A percentile compares a stretch with the other conserved stretches of the same genome.
phyloP scores from a whole-genome alignment of 2,329 filamentous ascomycete species.

The Sporothrix brunneoviolacea region DNA sequence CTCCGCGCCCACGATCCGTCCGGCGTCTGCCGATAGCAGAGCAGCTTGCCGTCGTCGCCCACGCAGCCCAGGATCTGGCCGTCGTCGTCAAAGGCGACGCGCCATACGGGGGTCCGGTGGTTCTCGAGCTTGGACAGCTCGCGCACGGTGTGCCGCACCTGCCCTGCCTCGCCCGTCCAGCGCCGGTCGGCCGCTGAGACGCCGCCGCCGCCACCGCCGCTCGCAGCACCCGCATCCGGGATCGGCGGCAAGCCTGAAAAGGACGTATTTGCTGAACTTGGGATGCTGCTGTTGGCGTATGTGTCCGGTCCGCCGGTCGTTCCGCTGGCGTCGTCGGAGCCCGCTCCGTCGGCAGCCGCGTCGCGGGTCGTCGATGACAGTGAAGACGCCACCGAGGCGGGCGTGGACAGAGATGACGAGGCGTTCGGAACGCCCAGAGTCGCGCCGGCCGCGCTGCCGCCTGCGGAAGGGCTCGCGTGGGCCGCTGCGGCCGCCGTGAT shows the following conservation, averaged over 20 bases:
- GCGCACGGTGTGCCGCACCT: conserved; percentile 56
- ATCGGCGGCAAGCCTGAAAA: conserved; percentile 6
- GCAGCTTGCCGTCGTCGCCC: conserved; percentile 64
- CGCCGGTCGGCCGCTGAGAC: conserved; percentile 37
- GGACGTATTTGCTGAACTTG: conserved; percentile 12
- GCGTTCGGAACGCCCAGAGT: too few relatives aligned
- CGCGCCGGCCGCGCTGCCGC: conserved; percentile 2
- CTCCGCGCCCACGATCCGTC: conserved; percentile 54
- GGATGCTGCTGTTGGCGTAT: conserved; percentile 4
- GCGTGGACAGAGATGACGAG: conserved; percentile 6
- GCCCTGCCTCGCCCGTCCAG: conserved; percentile 53
- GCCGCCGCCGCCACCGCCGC: not conserved
- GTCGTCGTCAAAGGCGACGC: conserved; percentile 62
- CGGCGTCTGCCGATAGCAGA: conserved; percentile 55
- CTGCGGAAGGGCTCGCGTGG: not conserved
- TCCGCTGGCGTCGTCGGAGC: not conserved
- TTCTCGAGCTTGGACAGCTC: conserved; percentile 62
- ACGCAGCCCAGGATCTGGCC: conserved; percentile 69
- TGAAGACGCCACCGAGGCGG: conserved; percentile 12
- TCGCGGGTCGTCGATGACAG: conserved; percentile 12
- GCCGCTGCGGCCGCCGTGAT: conserved; percentile 6
- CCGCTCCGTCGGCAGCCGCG: not conserved
- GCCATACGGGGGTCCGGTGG: conserved; percentile 67
- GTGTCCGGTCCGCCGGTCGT: not conserved
- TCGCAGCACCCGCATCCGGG: conserved; percentile 41